A percentile compares a stretch with the other conserved stretches of the same genome.
phyloP scores from a whole-genome alignment of 2,329 filamentous ascomycete species.

The Kalaharituber pfeilii region DNA sequence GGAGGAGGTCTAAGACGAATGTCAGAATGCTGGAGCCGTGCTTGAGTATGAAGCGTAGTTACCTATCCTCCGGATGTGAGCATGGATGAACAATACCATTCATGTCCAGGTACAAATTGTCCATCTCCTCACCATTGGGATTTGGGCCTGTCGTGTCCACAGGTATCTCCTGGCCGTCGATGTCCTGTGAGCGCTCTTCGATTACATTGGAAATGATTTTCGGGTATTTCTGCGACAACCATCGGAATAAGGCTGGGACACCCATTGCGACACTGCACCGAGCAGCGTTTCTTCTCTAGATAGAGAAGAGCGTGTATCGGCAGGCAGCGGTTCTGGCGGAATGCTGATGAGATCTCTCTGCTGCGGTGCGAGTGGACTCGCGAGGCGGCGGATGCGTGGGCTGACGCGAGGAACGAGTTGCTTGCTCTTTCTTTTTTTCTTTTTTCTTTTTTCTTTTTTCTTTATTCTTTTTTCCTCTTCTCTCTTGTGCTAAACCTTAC shows the following conservation, averaged over 20 bases:
- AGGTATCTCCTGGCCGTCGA: slow-evolving; percentile 71
- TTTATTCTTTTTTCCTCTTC: too few relatives aligned
- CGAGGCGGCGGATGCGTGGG: too few relatives aligned
- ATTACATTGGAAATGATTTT: slow-evolving; percentile 89
- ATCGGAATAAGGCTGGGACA: slow-evolving; percentile 36
- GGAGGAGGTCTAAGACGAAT: slow-evolving; percentile 46
- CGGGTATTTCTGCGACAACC: slow-evolving; percentile 91
- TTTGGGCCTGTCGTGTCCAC: slow-evolving; percentile 72
- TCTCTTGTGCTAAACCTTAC: too few relatives aligned
- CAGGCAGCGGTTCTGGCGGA: too few relatives aligned
- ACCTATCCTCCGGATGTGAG: slow-evolving; percentile 77
- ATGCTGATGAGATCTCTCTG: too few relatives aligned
- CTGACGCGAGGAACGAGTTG: too few relatives aligned
- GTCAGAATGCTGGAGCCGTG: neutral
- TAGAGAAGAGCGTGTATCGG: too few relatives aligned
- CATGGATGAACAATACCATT: slow-evolving; percentile 99
- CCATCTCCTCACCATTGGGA: slow-evolving; percentile 93
- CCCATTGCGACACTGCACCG: too few relatives aligned
- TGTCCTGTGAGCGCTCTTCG: slow-evolving; percentile 63
- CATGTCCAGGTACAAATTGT: slow-evolving; percentile 98
- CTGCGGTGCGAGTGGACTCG: too few relatives aligned
- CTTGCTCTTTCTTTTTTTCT: too few relatives aligned
- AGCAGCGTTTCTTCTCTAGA: too few relatives aligned
- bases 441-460: too few relatives aligned
- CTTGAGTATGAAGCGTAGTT: neutral